Conservation (phyloP, 108 stramenopile species). For the Stephanodiscus triporus region DNA sequence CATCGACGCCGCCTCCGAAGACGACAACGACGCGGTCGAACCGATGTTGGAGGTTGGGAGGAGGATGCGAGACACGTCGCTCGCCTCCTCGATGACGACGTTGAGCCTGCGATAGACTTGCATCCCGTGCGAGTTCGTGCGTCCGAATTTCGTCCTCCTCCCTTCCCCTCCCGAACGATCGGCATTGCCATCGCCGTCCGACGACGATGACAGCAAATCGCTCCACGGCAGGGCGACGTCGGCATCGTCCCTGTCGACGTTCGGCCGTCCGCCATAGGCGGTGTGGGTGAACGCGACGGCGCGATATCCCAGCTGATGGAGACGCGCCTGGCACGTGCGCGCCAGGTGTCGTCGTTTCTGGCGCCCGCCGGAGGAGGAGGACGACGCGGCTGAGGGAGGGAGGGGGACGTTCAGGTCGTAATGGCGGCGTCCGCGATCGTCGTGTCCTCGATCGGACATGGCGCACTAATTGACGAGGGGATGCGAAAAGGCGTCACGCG, state of each 20-base stretch:
- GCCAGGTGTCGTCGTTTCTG: slow-evolving; percentile 27
- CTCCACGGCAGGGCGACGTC: slow-evolving; percentile 54
- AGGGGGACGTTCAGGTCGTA: slow-evolving; percentile 23
- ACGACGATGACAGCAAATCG: slow-evolving; percentile 16
- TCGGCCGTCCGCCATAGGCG: slow-evolving; percentile 58
- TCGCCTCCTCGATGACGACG: slow-evolving; percentile 67
- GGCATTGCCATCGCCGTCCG: neutral
- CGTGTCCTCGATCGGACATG: neutral
- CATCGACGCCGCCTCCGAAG: neutral
- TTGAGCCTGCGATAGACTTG: slow-evolving; percentile 61
- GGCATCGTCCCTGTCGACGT: slow-evolving; percentile 54
- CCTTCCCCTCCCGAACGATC: neutral
- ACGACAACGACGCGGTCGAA: neutral
- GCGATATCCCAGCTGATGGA: slow-evolving; percentile 54
- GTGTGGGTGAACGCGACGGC: slow-evolving; percentile 68
- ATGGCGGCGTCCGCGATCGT: neutral
- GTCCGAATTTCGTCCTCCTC: slow-evolving; percentile 11
- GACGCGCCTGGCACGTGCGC: slow-evolving; percentile 27
- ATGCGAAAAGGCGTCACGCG: no score
- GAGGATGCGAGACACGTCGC: slow-evolving; percentile 58
- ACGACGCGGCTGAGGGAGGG: neutral
- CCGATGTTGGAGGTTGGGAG: slow-evolving; percentile 11
- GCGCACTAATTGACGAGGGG: no score
- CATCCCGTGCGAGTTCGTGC: slow-evolving; percentile 22
- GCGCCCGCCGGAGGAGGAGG: slow-evolving; percentile 6